Evolutionary conservation across 2,329 filamentous ascomycete genomes (phyloP).

Genomic region (Diaporthe destruens): DNA sequence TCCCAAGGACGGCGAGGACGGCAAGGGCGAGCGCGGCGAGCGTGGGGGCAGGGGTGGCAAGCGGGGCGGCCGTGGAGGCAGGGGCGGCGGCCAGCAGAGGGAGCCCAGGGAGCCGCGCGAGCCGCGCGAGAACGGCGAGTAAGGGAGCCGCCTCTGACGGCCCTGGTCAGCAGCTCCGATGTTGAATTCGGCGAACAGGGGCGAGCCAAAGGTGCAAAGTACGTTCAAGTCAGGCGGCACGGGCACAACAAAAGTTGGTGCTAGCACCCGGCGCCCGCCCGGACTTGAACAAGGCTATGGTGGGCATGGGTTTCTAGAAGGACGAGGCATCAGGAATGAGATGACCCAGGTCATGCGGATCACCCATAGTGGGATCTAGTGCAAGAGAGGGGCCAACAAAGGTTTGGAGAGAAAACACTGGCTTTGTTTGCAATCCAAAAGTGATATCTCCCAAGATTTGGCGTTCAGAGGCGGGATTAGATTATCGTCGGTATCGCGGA

Average conservation of each 20-base stretch:
- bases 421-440: conserved; percentile 37
- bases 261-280: neutral
- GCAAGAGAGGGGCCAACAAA: neutral
- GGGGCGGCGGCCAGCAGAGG: conserved; percentile 63
- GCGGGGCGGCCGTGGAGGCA: conserved; percentile 53
- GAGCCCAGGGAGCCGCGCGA: conserved; percentile 65
- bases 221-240: neutral
- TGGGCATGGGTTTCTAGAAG: neutral
- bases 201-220: neutral
- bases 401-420: conserved; percentile 28
- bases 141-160: conserved; percentile 33
- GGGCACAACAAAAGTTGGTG: neutral
- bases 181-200: neutral
- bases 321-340: conserved; percentile 19
- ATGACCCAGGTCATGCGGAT: conserved; percentile 13
- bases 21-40: conserved; percentile 60
- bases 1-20: conserved; percentile 49
- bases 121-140: conserved; percentile 56
- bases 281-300: neutral
- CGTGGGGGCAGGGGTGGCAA: conserved; percentile 60
- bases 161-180: neutral
- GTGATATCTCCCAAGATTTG: conserved; percentile 38
- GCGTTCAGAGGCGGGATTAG: conserved; percentile 40
- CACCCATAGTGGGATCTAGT: conserved; percentile 4
- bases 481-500: conserved; percentile 35